Conservation (phyloP, 1,284 basidiomycete species). For the Pascua guehoae region DNA sequence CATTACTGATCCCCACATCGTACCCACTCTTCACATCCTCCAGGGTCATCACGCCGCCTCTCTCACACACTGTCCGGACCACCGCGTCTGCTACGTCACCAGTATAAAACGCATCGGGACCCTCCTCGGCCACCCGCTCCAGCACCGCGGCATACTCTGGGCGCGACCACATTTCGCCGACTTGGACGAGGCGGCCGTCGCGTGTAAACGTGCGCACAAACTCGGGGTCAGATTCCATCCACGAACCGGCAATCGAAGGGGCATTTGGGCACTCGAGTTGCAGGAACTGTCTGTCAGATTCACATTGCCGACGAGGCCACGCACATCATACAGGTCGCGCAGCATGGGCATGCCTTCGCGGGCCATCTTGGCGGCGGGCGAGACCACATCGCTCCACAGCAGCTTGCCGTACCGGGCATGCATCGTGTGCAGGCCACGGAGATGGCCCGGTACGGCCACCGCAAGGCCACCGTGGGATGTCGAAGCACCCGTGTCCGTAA, state of each 20-base stretch:
- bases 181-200: slow-evolving; percentile 27
- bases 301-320: slow-evolving; percentile 7
- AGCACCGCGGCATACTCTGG: slow-evolving; percentile 37
- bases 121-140: slow-evolving; percentile 29
- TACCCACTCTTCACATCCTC: slow-evolving; percentile 33
- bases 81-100: slow-evolving; percentile 35
- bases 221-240: slow-evolving; percentile 13
- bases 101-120: slow-evolving; percentile 34
- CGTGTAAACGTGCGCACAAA: slow-evolving; percentile 12
- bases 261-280: slow-evolving; percentile 6
- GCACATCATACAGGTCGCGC: slow-evolving; percentile 27
- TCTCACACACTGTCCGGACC: slow-evolving; percentile 24
- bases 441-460: slow-evolving; percentile 36
- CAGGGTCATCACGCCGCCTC: slow-evolving; percentile 37
- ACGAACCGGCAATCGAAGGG: slow-evolving; percentile 7
- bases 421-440: slow-evolving; percentile 29
- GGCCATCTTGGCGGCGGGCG: slow-evolving; percentile 22
- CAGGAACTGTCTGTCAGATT: slow-evolving; percentile 11
- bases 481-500: not conserved
- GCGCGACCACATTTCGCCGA: slow-evolving; percentile 25
- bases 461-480: slow-evolving; percentile 23
- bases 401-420: slow-evolving; percentile 27
- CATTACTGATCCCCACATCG: not conserved
- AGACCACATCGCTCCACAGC: slow-evolving; percentile 25
- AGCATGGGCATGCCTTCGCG: slow-evolving; percentile 62